A percentile compares a stretch with the other conserved stretches of the same genome.
phyloP scores from a whole-genome alignment of 2,329 filamentous ascomycete species.

The Nothophoma quercina region DNA sequence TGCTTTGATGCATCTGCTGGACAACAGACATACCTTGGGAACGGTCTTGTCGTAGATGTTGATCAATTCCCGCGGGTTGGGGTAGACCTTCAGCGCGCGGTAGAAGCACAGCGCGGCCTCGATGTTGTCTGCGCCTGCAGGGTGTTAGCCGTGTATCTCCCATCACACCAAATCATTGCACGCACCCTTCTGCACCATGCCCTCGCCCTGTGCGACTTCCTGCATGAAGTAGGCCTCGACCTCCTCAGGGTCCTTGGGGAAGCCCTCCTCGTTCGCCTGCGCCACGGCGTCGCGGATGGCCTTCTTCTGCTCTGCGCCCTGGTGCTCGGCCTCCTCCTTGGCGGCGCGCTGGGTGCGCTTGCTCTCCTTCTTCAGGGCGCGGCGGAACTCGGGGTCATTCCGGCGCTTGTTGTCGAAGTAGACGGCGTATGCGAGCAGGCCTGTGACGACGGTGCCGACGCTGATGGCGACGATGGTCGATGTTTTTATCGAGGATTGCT shows the following conservation, averaged over 20 bases:
- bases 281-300: constrained; percentile 78
- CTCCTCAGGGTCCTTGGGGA: constrained; percentile 88
- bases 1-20: too few species aligned
- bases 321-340: constrained; percentile 74
- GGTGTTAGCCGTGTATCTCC: constrained; percentile 21
- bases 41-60: constrained; percentile 98
- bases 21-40: constrained; percentile 72
- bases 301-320: constrained; percentile 72
- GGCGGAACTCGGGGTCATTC: constrained; percentile 69
- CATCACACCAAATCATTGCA: neutral
- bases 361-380: constrained; percentile 74
- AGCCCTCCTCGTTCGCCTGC: constrained; percentile 87
- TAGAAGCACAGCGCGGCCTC: constrained; percentile 96
- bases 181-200: constrained; percentile 80
- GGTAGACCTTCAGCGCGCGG: constrained; percentile 98
- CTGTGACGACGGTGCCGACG: constrained; percentile 65
- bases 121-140: constrained; percentile 69
- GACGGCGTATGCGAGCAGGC: constrained; percentile 68
- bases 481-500: constrained; percentile 57
- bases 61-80: constrained; percentile 89
- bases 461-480: constrained; percentile 66
- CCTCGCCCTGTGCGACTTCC: constrained; percentile 89
- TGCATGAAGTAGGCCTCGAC: constrained; percentile 97
- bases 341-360: constrained; percentile 74
- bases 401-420: constrained; percentile 73